A percentile compares a stretch with the other conserved stretches of the same genome.
Evolutionary conservation across 2,329 filamentous ascomycete genomes (phyloP).

Genomic region (Thermoascus crustaceus): DNA sequence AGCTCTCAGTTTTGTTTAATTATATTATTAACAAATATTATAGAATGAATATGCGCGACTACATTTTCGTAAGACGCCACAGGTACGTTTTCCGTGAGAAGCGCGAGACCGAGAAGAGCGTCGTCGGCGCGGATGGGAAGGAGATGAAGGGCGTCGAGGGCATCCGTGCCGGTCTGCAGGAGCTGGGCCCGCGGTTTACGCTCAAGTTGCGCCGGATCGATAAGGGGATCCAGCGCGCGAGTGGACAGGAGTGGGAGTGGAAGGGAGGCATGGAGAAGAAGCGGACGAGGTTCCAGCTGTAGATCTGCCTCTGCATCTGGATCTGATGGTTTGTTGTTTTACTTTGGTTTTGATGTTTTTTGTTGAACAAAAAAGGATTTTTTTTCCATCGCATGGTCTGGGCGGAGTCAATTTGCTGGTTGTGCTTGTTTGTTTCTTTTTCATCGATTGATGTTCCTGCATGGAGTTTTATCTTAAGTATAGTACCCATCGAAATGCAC

Average conservation of each 20-base stretch:
- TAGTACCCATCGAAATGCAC: too few species aligned
- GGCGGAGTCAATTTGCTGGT: too few species aligned
- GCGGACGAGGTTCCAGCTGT: slow-evolving; percentile 88
- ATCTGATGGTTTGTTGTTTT: too few species aligned
- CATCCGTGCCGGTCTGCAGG: slow-evolving; percentile 80
- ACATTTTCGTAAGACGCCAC: slow-evolving; percentile 86
- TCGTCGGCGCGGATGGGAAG: slow-evolving; percentile 72
- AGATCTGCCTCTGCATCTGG: slow-evolving; percentile 6
- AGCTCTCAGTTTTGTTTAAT: too few species aligned
- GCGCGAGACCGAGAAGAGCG: slow-evolving; percentile 74
- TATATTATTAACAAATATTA: too few species aligned
- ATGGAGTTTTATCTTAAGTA: too few species aligned
- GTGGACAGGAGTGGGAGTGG: slow-evolving; percentile 91
- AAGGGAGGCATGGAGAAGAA: slow-evolving; percentile 91
- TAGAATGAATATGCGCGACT: slow-evolving; percentile 93
- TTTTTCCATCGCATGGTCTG: too few species aligned
- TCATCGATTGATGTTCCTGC: too few species aligned
- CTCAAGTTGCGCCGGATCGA: slow-evolving; percentile 86
- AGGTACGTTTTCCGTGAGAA: slow-evolving; percentile 91
- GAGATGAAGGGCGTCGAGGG: slow-evolving; percentile 76
- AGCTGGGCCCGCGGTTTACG: slow-evolving; percentile 75
- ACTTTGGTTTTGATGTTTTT: too few species aligned
- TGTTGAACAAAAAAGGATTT: too few species aligned
- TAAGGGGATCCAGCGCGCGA: slow-evolving; percentile 70
- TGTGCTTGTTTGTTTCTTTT: too few species aligned